Conservation (phyloP, 306 rosid species). For the Oemleria cerasiformis region DNA sequence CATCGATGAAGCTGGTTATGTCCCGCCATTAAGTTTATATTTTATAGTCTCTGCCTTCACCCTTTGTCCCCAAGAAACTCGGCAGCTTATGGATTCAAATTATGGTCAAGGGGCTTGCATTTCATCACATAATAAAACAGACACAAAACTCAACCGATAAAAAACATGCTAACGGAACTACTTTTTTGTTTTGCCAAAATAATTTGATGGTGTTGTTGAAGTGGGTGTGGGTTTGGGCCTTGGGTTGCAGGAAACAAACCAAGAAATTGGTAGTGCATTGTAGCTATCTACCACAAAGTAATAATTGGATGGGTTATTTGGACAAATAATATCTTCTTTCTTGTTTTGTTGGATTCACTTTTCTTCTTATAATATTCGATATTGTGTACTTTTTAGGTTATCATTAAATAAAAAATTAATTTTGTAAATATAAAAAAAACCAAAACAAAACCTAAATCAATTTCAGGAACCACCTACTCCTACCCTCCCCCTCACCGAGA, state of each 20-base stretch:
- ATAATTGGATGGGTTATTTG: constrained; percentile 32
- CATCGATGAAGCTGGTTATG: constrained; percentile 20
- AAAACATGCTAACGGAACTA: no score
- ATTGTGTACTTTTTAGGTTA: no score
- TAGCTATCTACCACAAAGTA: constrained; percentile 38
- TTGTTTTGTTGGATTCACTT: constrained; percentile 18
- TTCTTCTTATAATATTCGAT: no score
- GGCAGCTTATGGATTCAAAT: constrained; percentile 7
- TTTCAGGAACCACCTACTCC: no score
- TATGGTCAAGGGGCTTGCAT: background rate
- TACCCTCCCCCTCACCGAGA: no score
- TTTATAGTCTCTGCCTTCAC: background rate
- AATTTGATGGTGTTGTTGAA: constrained; percentile 24
- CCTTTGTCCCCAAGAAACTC: constrained; percentile 3
- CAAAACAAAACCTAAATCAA: no score
- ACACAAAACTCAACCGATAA: no score
- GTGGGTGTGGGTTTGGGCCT: constrained; percentile 26
- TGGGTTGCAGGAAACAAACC: constrained; percentile 22
- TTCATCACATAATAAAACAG: no score
- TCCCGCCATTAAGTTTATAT: constrained; percentile 2
- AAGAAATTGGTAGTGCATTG: constrained; percentile 26
- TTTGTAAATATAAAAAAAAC: no score
- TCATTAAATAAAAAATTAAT: no score
- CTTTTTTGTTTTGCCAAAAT: background rate
- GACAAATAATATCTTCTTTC: constrained; percentile 13